These are phyloP conservation scores for Phaeoacremonium minimum DNA, from an alignment of 2,329 filamentous ascomycete genomes.

Conservation along the genomic window DNA sequence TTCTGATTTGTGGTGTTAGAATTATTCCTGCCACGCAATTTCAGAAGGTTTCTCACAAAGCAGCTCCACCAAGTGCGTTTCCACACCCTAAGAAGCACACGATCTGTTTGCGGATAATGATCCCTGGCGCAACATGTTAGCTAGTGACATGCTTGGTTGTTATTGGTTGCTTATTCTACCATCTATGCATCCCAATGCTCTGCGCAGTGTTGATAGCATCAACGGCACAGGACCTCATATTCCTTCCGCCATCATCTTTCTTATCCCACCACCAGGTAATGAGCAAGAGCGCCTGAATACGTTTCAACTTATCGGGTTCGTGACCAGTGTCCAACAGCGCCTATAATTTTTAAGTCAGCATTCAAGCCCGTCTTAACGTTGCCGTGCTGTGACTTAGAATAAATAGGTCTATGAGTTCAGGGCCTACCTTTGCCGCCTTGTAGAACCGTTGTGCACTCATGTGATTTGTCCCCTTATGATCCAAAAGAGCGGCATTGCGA, in stretches of 20 bases:
- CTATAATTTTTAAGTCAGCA: neutral
- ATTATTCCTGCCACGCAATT: neutral
- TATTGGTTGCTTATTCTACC: no score
- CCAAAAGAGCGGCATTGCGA: slow-evolving; percentile 9
- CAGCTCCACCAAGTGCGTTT: slow-evolving; percentile 12
- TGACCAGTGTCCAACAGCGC: slow-evolving; percentile 10
- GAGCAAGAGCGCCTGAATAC: slow-evolving; percentile 9
- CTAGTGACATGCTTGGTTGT: no score
- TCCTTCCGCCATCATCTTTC: slow-evolving; percentile 11
- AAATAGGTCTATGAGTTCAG: no score
- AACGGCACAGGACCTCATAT: slow-evolving; percentile 10
- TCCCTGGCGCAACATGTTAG: slow-evolving; percentile 4
- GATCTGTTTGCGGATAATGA: slow-evolving; percentile 4
- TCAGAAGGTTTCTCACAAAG: slow-evolving; percentile 6
- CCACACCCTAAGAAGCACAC: slow-evolving; percentile 5
- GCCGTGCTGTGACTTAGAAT: no score
- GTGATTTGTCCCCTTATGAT: slow-evolving; percentile 8
- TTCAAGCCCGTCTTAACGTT: no score
- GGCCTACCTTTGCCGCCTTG: slow-evolving; percentile 6
- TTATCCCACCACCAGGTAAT: slow-evolving; percentile 13
- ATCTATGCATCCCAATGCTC: slow-evolving; percentile 12
- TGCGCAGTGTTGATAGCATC: slow-evolving; percentile 13
- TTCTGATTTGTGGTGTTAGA: slow-evolving; percentile 3
- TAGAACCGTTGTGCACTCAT: slow-evolving; percentile 9
- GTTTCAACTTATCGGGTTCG: slow-evolving; percentile 5